A percentile compares a stretch with the other conserved stretches of the same genome.
Evolutionary conservation across 805 yeast genomes (phyloP).

Genomic region (Spathaspora passalidarum): DNA sequence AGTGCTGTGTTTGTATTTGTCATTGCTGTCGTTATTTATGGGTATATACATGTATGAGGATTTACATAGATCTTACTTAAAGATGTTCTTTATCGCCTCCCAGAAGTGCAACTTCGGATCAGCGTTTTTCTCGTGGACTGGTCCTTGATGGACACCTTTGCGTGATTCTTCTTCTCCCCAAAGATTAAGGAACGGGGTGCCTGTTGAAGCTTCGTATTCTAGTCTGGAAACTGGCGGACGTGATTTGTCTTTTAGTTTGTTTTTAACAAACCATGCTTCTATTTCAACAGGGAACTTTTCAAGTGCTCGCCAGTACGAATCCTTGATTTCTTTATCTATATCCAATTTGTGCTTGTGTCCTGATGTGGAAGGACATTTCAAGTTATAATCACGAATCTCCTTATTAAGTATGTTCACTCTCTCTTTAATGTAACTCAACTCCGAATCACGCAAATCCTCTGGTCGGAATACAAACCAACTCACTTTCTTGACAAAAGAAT

Average conservation of each 20-base stretch:
- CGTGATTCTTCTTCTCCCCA: conserved; percentile 10
- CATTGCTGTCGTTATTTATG: conserved; percentile 1
- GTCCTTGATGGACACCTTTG: not conserved
- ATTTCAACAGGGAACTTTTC: conserved; percentile 12
- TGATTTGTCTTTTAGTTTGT: conserved; percentile 5
- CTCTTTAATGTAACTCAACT: conserved; percentile 17
- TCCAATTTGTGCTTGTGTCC: conserved; percentile 38
- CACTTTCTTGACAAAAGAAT: conserved; percentile 4
- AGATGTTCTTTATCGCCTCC: conserved; percentile 29
- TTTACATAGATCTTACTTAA: conserved; percentile 10
- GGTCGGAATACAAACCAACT: conserved; percentile 1
- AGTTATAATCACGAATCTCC: conserved; percentile 31
- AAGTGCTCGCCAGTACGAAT: conserved; percentile 14
- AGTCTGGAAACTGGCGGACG: not conserved
- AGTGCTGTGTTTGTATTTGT: conserved; percentile 6
- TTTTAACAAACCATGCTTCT: conserved; percentile 15
- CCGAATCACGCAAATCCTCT: conserved; percentile 1
- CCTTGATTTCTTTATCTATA: conserved; percentile 23
- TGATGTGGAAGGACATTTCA: conserved; percentile 35
- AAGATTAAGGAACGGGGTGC: conserved; percentile 7
- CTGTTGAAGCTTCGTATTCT: not conserved
- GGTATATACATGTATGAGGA: conserved; percentile 1
- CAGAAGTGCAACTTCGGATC: conserved; percentile 22
- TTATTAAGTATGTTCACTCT: conserved; percentile 21
- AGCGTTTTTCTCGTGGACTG: conserved; percentile 2